Evolutionary conservation across 208 protist genomes (phyloP).

Genomic region (Trypanosoma rangeli): DNA sequence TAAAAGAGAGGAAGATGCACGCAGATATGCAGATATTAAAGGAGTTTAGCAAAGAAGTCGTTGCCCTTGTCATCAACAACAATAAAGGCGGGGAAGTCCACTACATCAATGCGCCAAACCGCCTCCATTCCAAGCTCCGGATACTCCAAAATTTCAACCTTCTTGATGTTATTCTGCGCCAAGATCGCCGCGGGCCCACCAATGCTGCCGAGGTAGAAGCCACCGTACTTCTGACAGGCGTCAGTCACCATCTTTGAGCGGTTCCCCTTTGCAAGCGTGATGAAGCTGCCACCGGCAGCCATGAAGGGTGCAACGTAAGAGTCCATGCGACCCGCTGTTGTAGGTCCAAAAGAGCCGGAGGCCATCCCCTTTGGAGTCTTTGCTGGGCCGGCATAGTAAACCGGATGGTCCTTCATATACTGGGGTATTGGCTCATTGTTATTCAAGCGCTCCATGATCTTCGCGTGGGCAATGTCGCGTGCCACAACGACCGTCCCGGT

Average conservation of each 20-base stretch:
- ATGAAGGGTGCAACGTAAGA: conserved; percentile 95
- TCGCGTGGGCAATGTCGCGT: conserved; percentile 97
- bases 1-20: background rate
- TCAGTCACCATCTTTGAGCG: conserved; percentile 91
- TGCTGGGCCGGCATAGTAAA: conserved; percentile 97
- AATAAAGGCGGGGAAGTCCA: conserved; percentile 97
- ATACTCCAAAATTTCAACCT: conserved; percentile 92
- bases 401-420: conserved; percentile 94
- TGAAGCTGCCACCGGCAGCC: conserved; percentile 87
- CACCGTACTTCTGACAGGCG: conserved; percentile 95
- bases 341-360: conserved; percentile 98
- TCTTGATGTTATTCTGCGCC: conserved; percentile 92
- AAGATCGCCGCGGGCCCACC: conserved; percentile 96
- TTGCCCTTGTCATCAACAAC: conserved; percentile 98
- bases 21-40: conserved; percentile 25
- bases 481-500: conserved; percentile 96
- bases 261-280: conserved; percentile 97
- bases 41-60: conserved; percentile 93
- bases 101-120: conserved; percentile 94
- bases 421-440: conserved; percentile 82
- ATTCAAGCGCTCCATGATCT: conserved; percentile 90
- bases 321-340: conserved; percentile 97
- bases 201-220: conserved; percentile 98
- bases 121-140: conserved; percentile 93
- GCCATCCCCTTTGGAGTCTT: conserved; percentile 94